Percentiles rank a stretch among this genome's conserved stretches.
Evolutionary conservation across 441 rosid species (phyloP).

Genomic region (Arabidopsis hybrid): DNA sequence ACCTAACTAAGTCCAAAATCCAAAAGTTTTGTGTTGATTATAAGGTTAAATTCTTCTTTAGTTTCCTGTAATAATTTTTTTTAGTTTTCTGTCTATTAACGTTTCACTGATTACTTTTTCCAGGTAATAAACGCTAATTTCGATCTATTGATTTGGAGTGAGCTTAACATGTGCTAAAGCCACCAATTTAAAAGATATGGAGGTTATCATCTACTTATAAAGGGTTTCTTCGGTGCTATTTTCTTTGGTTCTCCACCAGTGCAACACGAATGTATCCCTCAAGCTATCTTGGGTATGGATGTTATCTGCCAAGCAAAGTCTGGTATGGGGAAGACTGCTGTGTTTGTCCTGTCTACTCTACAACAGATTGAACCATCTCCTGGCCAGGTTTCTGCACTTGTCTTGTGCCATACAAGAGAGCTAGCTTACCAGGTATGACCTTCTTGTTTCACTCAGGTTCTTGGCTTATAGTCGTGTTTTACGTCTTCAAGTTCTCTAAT

Average conservation of each 20-base stretch:
- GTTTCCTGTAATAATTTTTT: no score
- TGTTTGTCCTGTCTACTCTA: conserved; percentile 88
- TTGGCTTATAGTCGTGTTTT: neutral
- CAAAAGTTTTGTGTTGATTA: no score
- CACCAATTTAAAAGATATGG: conserved; percentile 56
- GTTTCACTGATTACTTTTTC: conserved; percentile 4
- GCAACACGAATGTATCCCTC: conserved; percentile 99
- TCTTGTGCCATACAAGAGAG: conserved; percentile 96
- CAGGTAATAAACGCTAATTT: conserved; percentile 76
- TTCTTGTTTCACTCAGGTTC: neutral
- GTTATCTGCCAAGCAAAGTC: conserved; percentile 99
- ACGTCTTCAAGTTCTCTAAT: neutral
- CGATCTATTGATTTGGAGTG: conserved; percentile 71
- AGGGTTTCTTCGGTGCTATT: conserved; percentile 77
- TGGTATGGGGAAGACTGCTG: conserved; percentile 99
- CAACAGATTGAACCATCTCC: conserved; percentile 94
- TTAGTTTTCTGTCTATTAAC: no score
- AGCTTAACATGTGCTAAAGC: conserved; percentile 66
- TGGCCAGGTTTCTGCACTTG: conserved; percentile 96
- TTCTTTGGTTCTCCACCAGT: conserved; percentile 91
- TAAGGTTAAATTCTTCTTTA: no score
- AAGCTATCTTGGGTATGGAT: conserved; percentile 98
- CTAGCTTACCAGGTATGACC: conserved; percentile 63
- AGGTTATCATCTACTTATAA: conserved; percentile 61
- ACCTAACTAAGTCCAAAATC: no score